Conservation (phyloP, 768 basidiomycete species). For the Phylloporus sp. region DNA sequence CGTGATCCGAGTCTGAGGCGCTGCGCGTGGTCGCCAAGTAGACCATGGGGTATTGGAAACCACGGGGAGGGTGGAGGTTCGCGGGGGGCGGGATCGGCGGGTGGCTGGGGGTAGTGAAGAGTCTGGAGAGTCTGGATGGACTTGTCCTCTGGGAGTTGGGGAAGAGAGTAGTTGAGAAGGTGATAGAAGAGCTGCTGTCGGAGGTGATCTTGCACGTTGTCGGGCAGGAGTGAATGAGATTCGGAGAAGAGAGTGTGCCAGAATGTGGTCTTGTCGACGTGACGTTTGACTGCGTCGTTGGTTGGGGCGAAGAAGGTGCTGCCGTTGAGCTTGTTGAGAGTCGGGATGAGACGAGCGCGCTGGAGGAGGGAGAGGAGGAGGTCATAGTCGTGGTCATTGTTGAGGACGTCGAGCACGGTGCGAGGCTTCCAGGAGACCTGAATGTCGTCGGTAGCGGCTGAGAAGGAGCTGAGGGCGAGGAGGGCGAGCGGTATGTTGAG, state of each 20-base stretch:
- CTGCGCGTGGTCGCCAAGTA: slow-evolving; percentile 79
- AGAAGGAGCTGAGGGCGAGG: slow-evolving; percentile 18
- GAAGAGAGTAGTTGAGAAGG: slow-evolving; percentile 75
- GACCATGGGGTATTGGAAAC: slow-evolving; percentile 79
- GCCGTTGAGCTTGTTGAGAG: slow-evolving; percentile 78
- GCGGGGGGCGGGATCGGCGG: slow-evolving; percentile 54
- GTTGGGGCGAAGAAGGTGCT: slow-evolving; percentile 93
- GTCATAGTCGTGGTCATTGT: slow-evolving; percentile 68
- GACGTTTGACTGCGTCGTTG: slow-evolving; percentile 76
- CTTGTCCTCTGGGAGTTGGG: slow-evolving; percentile 37
- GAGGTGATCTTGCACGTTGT: slow-evolving; percentile 80
- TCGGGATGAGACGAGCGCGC: slow-evolving; percentile 82
- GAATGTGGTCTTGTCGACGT: slow-evolving; percentile 29
- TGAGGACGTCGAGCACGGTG: slow-evolving; percentile 78
- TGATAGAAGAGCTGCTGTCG: slow-evolving; percentile 95
- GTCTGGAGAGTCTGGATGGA: slow-evolving; percentile 46
- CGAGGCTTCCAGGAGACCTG: slow-evolving; percentile 24
- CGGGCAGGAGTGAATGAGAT: slow-evolving; percentile 40
- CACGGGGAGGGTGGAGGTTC: slow-evolving; percentile 77
- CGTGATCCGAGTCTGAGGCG: slow-evolving; percentile 59
- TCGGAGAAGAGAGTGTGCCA: slow-evolving; percentile 30
- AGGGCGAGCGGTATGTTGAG: slow-evolving; percentile 35
- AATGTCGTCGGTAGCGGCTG: slow-evolving; percentile 13
- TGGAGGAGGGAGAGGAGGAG: slow-evolving; percentile 75
- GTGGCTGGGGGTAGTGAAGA: slow-evolving; percentile 63